phyloP scores from a whole-genome alignment of 2,329 filamentous ascomycete genomes.

The Coleophoma cylindrospora region DNA sequence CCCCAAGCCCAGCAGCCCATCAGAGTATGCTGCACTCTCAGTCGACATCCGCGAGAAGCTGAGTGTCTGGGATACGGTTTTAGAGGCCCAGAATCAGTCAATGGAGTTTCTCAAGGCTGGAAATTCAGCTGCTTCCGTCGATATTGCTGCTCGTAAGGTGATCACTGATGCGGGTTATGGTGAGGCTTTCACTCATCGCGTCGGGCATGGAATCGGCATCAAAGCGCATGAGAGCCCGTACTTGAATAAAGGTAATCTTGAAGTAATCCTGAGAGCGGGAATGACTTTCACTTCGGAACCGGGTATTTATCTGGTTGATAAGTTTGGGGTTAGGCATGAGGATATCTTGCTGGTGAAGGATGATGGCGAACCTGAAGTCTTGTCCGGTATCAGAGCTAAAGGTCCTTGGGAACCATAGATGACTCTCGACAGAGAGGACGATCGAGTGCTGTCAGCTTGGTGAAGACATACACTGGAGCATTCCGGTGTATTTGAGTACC shows the following conservation, averaged over 20 bases:
- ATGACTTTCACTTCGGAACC: conserved; percentile 63
- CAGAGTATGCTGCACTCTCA: conserved; percentile 8
- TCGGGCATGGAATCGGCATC: conserved; percentile 62
- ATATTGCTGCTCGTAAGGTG: conserved; percentile 52
- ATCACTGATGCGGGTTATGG: conserved; percentile 56
- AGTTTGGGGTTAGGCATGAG: conserved; percentile 59
- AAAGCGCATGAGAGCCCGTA: conserved; percentile 63
- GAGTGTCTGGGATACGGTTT: conserved; percentile 53
- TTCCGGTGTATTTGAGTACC: too few species aligned
- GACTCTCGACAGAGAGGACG: too few species aligned
- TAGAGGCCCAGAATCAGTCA: conserved; percentile 56
- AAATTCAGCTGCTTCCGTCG: conserved; percentile 51
- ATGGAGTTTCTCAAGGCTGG: conserved; percentile 44
- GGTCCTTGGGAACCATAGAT: conserved; percentile 46
- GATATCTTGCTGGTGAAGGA: conserved; percentile 54
- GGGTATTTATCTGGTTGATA: conserved; percentile 53
- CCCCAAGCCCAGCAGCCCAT: conserved; percentile 15
- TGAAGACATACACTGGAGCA: too few species aligned
- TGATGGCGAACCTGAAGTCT: conserved; percentile 45
- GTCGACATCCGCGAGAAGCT: conserved; percentile 40
- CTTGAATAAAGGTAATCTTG: conserved; percentile 55
- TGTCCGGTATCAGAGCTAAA: conserved; percentile 46
- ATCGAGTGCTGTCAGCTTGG: too few species aligned
- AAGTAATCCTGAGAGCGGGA: conserved; percentile 40
- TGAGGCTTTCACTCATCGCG: conserved; percentile 53